Evolutionary conservation across 2,329 filamentous ascomycete genomes (phyloP).

Genomic region (Dactylellina leptospora): DNA sequence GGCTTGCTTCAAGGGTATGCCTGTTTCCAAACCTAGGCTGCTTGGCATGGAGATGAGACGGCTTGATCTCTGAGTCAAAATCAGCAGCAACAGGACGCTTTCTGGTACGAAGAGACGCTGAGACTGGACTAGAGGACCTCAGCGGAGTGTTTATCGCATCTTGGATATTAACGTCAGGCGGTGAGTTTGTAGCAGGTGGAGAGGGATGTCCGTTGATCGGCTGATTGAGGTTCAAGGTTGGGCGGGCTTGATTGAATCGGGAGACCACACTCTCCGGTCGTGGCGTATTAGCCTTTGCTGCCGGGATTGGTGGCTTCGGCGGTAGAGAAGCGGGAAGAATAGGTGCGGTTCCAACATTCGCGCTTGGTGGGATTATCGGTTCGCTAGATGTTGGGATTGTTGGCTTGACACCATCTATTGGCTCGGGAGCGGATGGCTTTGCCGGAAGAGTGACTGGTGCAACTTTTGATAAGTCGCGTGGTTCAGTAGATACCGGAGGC

Average conservation of each 20-base stretch:
- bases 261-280: conserved; percentile 40
- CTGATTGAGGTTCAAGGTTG: conserved; percentile 20
- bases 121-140: background rate
- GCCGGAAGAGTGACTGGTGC: background rate
- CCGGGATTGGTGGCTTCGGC: conserved; percentile 14
- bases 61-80: conserved; percentile 68
- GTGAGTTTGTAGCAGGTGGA: conserved; percentile 6
- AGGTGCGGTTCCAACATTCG: background rate
- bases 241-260: conserved; percentile 37
- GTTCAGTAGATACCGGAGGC: conserved; percentile 60
- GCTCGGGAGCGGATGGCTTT: background rate
- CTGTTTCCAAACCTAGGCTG: conserved; percentile 69
- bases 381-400: background rate
- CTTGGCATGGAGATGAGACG: conserved; percentile 54
- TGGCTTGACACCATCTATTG: conserved; percentile 9
- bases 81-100: conserved; percentile 76
- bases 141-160: conserved; percentile 5
- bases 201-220: background rate
- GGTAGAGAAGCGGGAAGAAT: conserved; percentile 31
- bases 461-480: conserved; percentile 19
- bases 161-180: background rate
- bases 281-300: background rate
- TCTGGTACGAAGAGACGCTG: conserved; percentile 17
- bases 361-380: conserved; percentile 1
- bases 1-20: conserved; percentile 65